Evolutionary conservation across 176 grass and related monocot genomes (phyloP).

Genomic region (Typha latifolia): DNA sequence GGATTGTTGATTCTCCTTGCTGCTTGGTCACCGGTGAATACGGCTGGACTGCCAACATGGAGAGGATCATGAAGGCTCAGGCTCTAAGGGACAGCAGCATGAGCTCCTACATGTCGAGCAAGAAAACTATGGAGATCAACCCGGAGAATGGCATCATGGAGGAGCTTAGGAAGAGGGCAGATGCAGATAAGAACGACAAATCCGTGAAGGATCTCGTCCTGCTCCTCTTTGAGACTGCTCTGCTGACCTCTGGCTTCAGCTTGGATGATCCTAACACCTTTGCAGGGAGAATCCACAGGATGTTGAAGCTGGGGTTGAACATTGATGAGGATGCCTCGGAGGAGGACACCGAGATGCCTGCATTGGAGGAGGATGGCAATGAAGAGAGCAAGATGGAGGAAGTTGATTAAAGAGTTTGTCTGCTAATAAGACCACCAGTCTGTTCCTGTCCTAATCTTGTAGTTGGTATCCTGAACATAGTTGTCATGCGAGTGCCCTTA

Average conservation of each 20-base stretch:
- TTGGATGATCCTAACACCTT: slow-evolving; percentile 51
- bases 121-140: slow-evolving; percentile 65
- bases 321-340: slow-evolving; percentile 28
- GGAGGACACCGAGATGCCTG: slow-evolving; percentile 26
- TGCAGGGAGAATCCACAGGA: slow-evolving; percentile 38
- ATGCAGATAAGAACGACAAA: slow-evolving; percentile 32
- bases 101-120: slow-evolving; percentile 33
- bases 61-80: slow-evolving; percentile 56
- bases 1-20: slow-evolving; percentile 49
- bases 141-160: slow-evolving; percentile 51
- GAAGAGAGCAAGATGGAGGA: slow-evolving; percentile 64
- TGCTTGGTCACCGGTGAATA: slow-evolving; percentile 39
- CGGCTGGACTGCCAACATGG: slow-evolving; percentile 47
- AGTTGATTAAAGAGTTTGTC: slow-evolving; percentile 20
- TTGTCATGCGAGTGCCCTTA: no score
- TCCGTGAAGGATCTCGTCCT: slow-evolving; percentile 27
- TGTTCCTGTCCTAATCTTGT: no score
- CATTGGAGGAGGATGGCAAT: slow-evolving; percentile 14
- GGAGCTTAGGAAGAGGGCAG: slow-evolving; percentile 39
- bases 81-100: slow-evolving; percentile 40
- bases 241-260: slow-evolving; percentile 49
- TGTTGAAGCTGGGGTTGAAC: slow-evolving; percentile 34
- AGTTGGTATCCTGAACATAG: no score
- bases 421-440: no score
- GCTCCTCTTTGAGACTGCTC: slow-evolving; percentile 42